These are phyloP conservation scores for Samsoniella hepiali DNA, from an alignment of 2,329 filamentous ascomycete genomes.

Conservation along the genomic window DNA sequence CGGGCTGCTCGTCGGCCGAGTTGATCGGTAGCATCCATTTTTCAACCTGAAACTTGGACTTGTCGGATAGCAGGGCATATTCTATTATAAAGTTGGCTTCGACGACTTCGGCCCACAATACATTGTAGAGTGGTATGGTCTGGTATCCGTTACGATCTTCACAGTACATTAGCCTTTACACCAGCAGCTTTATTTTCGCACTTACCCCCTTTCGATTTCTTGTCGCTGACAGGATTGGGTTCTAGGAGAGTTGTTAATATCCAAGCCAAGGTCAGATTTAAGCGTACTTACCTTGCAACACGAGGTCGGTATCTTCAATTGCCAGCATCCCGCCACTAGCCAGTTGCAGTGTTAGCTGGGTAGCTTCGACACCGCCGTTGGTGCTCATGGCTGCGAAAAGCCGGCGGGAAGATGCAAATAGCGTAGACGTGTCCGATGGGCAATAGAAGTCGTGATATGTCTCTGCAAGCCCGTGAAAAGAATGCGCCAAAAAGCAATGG, in stretches of 20 bases:
- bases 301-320: slow-evolving; percentile 7
- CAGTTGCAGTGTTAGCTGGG: slow-evolving; percentile 4
- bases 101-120: slow-evolving; percentile 74
- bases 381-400: slow-evolving; percentile 5
- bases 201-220: neutral
- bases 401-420: neutral
- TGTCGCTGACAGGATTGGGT: neutral
- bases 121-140: slow-evolving; percentile 71
- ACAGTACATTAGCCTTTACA: neutral
- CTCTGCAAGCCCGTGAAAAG: neutral
- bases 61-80: slow-evolving; percentile 62
- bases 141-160: slow-evolving; percentile 28
- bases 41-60: slow-evolving; percentile 57
- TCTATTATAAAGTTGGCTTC: slow-evolving; percentile 64
- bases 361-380: slow-evolving; percentile 3
- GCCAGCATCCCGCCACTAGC: slow-evolving; percentile 5
- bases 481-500: neutral
- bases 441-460: neutral
- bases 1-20: slow-evolving; percentile 21
- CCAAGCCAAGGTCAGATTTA: neutral
- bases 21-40: slow-evolving; percentile 54
- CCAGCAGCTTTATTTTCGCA: no score
- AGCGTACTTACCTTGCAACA: slow-evolving; percentile 8
- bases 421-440: neutral
- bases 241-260: neutral